A percentile compares a stretch with the other conserved stretches of the same genome.
Conservation (phyloP, 2,329 filamentous ascomycete genomes). For the Monascus ruber region DNA sequence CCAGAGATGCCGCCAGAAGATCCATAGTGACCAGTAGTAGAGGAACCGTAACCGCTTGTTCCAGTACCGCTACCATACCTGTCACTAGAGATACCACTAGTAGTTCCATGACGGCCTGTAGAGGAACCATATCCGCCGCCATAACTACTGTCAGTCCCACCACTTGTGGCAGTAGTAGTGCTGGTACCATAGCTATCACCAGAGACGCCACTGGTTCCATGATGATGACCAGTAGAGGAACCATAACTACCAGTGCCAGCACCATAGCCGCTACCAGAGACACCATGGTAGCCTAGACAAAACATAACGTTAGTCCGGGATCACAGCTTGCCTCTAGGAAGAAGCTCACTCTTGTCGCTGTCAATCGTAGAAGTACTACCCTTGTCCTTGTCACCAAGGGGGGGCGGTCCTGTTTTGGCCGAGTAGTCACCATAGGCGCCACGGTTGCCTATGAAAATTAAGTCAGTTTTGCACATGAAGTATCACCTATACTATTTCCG, state of each 20-base stretch:
- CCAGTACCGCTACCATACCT: slow-evolving; percentile 15
- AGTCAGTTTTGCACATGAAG: background rate
- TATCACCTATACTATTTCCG: slow-evolving; percentile 1
- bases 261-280: background rate
- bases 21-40: background rate
- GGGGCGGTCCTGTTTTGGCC: slow-evolving; percentile 25
- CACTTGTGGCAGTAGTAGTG: too few relatives aligned
- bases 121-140: background rate
- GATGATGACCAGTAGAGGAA: background rate
- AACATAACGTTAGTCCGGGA: background rate
- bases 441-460: slow-evolving; percentile 1
- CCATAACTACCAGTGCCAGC: background rate
- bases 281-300: slow-evolving; percentile 1
- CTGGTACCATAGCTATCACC: slow-evolving; percentile 34
- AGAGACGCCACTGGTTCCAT: slow-evolving; percentile 30
- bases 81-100: slow-evolving; percentile 34
- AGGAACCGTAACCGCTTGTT: too few relatives aligned
- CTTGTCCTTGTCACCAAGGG: too few relatives aligned
- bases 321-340: slow-evolving; percentile 14
- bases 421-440: slow-evolving; percentile 10
- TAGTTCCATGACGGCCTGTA: slow-evolving; percentile 20
- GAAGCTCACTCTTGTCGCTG: too few relatives aligned
- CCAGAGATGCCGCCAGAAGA: background rate
- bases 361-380: too few relatives aligned
- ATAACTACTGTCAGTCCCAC: too few relatives aligned